Evolutionary conservation across 495 filamentous ascomycete genomes (phyloP).

Genomic region (Podospora anserina): DNA sequence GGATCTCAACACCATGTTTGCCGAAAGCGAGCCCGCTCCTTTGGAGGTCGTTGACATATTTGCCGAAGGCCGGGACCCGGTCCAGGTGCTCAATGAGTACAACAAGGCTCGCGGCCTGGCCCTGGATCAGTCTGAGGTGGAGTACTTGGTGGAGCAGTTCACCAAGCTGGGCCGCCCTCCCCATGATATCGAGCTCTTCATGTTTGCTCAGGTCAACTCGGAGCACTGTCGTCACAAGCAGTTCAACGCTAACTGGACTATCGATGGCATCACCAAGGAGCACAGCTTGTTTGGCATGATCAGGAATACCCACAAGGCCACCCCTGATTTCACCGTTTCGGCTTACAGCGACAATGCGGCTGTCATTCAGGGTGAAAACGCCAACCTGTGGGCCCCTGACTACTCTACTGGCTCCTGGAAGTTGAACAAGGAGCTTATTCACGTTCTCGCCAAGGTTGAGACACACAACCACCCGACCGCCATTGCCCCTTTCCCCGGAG

Average conservation of each 20-base stretch:
- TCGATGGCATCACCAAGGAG: conserved; percentile 78
- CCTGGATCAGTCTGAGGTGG: conserved; percentile 82
- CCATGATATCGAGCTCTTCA: conserved; percentile 92
- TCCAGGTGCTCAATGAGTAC: conserved; percentile 71
- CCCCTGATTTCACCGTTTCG: conserved; percentile 77
- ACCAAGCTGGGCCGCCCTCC: conserved; percentile 70
- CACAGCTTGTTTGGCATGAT: conserved; percentile 92
- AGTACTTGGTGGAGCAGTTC: conserved; percentile 88
- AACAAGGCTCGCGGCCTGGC: conserved; percentile 81
- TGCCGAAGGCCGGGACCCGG: conserved; percentile 56
- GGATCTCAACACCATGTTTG: conserved; percentile 71
- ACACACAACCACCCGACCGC: conserved; percentile 98
- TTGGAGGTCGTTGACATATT: conserved; percentile 71
- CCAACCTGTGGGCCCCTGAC: conserved; percentile 80
- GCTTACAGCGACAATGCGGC: conserved; percentile 98
- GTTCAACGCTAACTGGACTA: conserved; percentile 97
- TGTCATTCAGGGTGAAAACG: conserved; percentile 73
- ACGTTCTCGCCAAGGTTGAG: conserved; percentile 92
- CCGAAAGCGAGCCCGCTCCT: conserved; percentile 64
- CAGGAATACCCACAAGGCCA: conserved; percentile 78
- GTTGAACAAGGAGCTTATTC: conserved; percentile 79
- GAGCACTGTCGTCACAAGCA: conserved; percentile 75
- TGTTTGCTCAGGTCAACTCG: conserved; percentile 97
- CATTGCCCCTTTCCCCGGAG: conserved; percentile 78
- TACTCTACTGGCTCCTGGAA: conserved; percentile 82